phyloP scores from a whole-genome alignment of 2,329 filamentous ascomycete genomes.

The Ceratocystis colombiana region DNA sequence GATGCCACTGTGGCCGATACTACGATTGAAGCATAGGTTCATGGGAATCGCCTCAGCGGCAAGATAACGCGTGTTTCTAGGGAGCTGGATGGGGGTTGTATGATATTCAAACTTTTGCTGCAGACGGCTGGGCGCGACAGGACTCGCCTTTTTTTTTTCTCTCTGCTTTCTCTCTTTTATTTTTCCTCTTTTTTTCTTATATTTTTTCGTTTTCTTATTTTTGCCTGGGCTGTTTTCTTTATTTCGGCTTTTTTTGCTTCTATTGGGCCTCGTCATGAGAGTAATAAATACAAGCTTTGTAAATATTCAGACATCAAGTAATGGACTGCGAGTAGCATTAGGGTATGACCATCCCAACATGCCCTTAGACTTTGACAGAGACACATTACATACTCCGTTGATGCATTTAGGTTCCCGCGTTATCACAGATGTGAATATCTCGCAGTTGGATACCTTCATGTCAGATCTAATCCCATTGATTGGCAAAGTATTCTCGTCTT shows the following conservation, averaged over 20 bases:
- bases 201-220: conserved; percentile 14
- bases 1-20: conserved; percentile 28
- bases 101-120: conserved; percentile 20
- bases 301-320: not conserved
- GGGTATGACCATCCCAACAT: no score
- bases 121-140: conserved; percentile 8
- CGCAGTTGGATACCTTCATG: no score
- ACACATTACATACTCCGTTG: no score
- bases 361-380: no score
- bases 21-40: conserved; percentile 22
- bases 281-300: not conserved
- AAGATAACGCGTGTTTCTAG: not conserved
- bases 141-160: conserved; percentile 23
- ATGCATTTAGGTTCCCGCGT: no score
- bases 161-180: conserved; percentile 18
- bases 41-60: not conserved
- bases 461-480: no score
- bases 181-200: conserved; percentile 10
- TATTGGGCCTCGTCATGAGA: not conserved
- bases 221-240: conserved; percentile 14
- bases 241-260: conserved; percentile 15
- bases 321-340: no score
- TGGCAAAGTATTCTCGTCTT: no score
- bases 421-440: no score
- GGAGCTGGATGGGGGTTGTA: conserved; percentile 17